Conservation (phyloP, 768 basidiomycete genomes). For the Lentinula edodes region DNA sequence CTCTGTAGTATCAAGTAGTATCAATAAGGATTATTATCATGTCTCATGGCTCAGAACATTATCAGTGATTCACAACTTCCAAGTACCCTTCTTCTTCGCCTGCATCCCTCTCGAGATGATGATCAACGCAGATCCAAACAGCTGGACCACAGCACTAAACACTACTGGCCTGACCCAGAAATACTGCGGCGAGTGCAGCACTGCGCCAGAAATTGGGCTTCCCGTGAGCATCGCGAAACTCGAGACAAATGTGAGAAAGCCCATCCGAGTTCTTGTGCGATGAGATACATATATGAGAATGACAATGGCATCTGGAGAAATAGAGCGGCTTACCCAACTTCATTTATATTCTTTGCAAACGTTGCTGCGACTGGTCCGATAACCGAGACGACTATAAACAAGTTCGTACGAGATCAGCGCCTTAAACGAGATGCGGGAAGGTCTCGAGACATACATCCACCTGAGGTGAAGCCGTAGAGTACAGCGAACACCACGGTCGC, state of each 20-base stretch:
- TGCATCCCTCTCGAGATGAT: constrained; percentile 3
- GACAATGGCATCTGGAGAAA: background rate
- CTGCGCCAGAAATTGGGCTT: constrained; percentile 6
- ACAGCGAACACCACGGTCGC: constrained; percentile 2
- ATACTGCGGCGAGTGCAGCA: constrained; percentile 1
- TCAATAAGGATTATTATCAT: too few species aligned
- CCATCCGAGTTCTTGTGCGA: constrained; percentile 3
- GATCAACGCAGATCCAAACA: background rate
- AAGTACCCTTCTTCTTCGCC: constrained; percentile 5
- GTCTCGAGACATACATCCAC: constrained; percentile 1
- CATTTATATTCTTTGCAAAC: constrained; percentile 5
- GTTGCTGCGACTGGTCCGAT: constrained; percentile 6
- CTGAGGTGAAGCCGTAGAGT: constrained; percentile 6
- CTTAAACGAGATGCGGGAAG: background rate
- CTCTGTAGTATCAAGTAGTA: too few species aligned
- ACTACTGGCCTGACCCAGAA: constrained; percentile 3
- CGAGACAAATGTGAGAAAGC: constrained; percentile 1
- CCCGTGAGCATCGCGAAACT: constrained; percentile 7
- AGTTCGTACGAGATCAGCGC: background rate
- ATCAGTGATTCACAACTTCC: background rate
- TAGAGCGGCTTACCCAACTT: constrained; percentile 1
- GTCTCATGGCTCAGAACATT: too few species aligned
- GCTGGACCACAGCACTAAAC: constrained; percentile 3
- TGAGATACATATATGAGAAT: background rate
- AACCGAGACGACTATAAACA: background rate